Percentiles rank a stretch among this genome's conserved stretches.
These are phyloP conservation scores for Crithidia acanthocephali DNA, from an alignment of 208 protist genomes.

Conservation along the genomic window DNA sequence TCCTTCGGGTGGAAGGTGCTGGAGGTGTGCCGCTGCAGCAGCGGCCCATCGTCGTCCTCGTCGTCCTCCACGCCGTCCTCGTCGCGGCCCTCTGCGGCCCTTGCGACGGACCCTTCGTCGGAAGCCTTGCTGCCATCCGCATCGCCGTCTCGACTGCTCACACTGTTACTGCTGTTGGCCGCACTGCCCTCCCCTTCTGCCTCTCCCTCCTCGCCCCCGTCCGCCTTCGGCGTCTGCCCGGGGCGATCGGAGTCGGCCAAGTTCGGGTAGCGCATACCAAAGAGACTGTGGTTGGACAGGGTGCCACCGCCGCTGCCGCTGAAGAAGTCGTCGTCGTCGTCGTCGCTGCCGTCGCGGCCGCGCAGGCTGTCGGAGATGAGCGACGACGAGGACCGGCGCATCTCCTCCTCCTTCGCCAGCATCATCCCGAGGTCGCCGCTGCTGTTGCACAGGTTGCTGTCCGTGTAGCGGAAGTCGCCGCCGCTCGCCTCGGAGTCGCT, in stretches of 20 bases:
- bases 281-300: constrained; percentile 33
- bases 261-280: constrained; percentile 11
- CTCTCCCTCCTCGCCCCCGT: background rate
- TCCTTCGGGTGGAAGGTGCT: constrained; percentile 28
- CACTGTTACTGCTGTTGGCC: background rate
- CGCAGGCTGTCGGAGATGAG: constrained; percentile 21
- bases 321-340: constrained; percentile 24
- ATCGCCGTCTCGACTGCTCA: background rate
- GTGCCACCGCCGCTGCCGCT: background rate
- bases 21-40: constrained; percentile 10
- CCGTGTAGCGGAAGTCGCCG: constrained; percentile 27
- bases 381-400: constrained; percentile 34
- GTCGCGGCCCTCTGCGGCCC: background rate
- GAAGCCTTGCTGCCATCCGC: background rate
- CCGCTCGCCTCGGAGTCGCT: constrained; percentile 29
- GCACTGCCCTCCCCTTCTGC: background rate
- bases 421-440: constrained; percentile 74
- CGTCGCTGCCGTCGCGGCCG: constrained; percentile 1
- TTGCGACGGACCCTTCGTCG: too few species aligned
- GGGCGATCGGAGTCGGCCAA: constrained; percentile 4
- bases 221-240: background rate
- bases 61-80: background rate
- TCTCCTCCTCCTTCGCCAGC: constrained; percentile 58
- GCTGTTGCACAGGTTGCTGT: constrained; percentile 56
- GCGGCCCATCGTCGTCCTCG: background rate